Conservation (phyloP, 768 basidiomycete genomes). For the Trametes cinnabarina region DNA sequence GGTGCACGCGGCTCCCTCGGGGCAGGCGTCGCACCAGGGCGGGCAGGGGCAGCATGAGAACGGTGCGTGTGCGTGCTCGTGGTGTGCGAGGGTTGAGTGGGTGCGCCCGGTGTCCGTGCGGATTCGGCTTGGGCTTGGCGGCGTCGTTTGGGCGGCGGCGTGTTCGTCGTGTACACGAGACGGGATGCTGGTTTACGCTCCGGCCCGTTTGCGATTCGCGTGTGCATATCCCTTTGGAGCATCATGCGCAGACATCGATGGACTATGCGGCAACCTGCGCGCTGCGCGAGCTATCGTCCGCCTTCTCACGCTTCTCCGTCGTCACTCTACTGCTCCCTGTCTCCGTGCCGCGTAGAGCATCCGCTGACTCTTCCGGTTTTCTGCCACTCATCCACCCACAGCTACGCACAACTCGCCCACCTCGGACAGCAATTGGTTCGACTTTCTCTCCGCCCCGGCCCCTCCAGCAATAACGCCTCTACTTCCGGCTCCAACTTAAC, state of each 20-base stretch:
- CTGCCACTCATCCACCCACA: background rate
- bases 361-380: background rate
- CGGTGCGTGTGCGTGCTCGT: constrained; percentile 6
- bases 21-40: constrained; percentile 8
- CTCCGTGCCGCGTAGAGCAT: background rate
- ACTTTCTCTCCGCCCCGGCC: constrained; percentile 15
- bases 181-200: background rate
- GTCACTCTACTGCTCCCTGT: background rate
- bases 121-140: background rate
- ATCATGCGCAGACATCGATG: background rate
- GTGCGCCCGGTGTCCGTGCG: background rate
- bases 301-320: constrained; percentile 2
- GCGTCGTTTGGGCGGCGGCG: too few species aligned
- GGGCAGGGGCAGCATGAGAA: constrained; percentile 16
- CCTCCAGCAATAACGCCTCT: background rate
- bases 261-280: background rate
- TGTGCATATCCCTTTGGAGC: background rate
- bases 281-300: background rate
- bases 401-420: constrained; percentile 11
- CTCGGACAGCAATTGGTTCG: constrained; percentile 19
- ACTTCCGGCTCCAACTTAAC: background rate
- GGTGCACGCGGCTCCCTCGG: constrained; percentile 12
- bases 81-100: background rate
- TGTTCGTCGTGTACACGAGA: too few species aligned
- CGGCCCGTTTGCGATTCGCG: background rate